Base-by-base conservation (phyloP, 2,329 filamentous ascomycete species). In the Furcasterigmium sp. region DNA sequence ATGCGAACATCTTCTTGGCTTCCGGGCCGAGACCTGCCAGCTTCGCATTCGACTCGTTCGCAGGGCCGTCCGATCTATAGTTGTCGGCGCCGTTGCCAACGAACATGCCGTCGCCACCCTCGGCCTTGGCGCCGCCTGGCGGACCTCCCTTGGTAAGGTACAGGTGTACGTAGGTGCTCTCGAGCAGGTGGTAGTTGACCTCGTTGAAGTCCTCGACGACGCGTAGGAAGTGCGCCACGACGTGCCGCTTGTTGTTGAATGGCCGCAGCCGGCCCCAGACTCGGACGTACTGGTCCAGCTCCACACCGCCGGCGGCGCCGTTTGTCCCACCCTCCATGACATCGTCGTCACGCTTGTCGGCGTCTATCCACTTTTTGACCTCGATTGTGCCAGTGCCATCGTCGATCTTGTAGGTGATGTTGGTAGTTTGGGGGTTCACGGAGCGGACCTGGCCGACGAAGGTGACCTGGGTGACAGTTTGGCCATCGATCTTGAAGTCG, bases 381-480 rank as follows among this genome's bases (percentile, higher is more conserved):
- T 98, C 94, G 55, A 96, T 84, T 48, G 83, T 76, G 47, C 89
- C 91, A 1, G 94, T 98, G 61, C 93, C 93, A 65, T 98, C 93
- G 67, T 98, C 93, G 56, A 98, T 73, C 57, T 84, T 87, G 76
- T 94, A 95, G 37, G 88, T 95, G 53, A 90, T 82, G 69, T 95
- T 94, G 53, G 91, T 96, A 32, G 85, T 79, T 69, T 95, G 89
- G n/a, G 79, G 77, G 59, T 81, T 86, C 65, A 96, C 82, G 66
- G 83, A 83, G 61, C 90, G 88, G 55, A 98, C 84, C 73, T 96
- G 91, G 41, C 88, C 93, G 47, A 98, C 81, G 53, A 97, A 84
- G 23, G 87, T 91, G 44, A 94, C 72, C 69, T 91, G 77, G 34
- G 82, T 84, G 48, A 91, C 72, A 51, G 85, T 78, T 37, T 74